Base-by-base conservation (phyloP, 371 early-diverging fungal genomes). In the Mortierella sp. region DNA sequence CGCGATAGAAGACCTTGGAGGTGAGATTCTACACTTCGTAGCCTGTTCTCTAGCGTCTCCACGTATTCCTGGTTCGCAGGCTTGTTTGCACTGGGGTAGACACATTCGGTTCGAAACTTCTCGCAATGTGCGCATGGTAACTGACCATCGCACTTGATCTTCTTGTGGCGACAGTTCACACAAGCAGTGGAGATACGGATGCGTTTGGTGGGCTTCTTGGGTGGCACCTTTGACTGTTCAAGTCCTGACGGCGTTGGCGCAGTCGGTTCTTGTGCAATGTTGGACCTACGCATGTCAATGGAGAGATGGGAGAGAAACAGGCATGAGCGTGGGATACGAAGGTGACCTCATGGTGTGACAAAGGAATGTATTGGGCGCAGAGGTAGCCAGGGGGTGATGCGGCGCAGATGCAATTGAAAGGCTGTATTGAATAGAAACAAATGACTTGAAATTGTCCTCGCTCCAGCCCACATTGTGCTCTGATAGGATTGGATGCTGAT, bases 151-250 rank as follows among this genome's bases (percentile, higher is more conserved):
- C 88, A 88, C 69, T 86, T 86, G 50, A 85, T 85, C 60, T 88
- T 88, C 72, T 85, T 85, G 17, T 86, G 79, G 54, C 88, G 78
- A 56, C 88, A 88, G 64, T 85, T 85, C 22, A 82, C 67, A 54
- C 87, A 86, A 2, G 89, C 89, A 48, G 86, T 88, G 19, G 86
- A 82, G 40, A 88, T 87, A 63, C 87, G 87, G 43, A 83, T 86
- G 61, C 87, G 84, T 63, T 88, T 88, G n/a, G 65, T 49, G 22
- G 76, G 76, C 39, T 74, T 74, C 50, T 74, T 67, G 12, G 76
- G 76, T 12, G 65, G 60, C 28, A 53, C 22, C 28, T 61, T 72
- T 22, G 47, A 62, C 3, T 47, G 46, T 19, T 48, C 57, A 13
- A 66, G 28, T 31, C 57, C 49, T 10, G 62, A 45, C 39, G 62